Base-by-base conservation (phyloP, 345 rosid species). In the Eucalyptus rudis region DNA sequence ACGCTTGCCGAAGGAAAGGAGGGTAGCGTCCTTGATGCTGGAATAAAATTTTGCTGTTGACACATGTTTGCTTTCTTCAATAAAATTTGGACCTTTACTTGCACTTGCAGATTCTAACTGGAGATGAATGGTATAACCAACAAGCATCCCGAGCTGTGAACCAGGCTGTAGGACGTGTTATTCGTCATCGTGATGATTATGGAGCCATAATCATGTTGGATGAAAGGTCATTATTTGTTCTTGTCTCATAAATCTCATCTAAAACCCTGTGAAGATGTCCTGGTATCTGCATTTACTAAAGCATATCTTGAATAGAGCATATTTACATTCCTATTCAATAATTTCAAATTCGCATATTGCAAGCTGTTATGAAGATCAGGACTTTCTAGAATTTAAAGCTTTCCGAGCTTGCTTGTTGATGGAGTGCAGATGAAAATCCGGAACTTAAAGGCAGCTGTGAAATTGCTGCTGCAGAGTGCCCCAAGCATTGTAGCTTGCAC, bases 151-250 rank as follows among this genome's bases (percentile, higher is more conserved):
- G 99, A 87, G 99, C 99, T 90, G 99, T 97, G 87, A 98, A 98
- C 93, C 99, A 98, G 92, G 98, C 99, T 87, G 95, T 97, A 88
- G 99, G 99, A 87, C 98, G 99, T 89, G 99, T 98, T 85, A 98
- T 98, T 90, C 98, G 99, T 89, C 99, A 98, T 90, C 94, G 96
- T 59, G 93, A 96, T 92, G 99, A 98, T 92, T 97, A 95, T 92
- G 99, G 99, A 87, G 98, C 96, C 52, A 96, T 97, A 88, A 95
- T 97, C 88, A 95, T 98, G 87, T 95, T 98, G 91, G 99, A 97
- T 94, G 98, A 96, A 90, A 97, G 99, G 99, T 97, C 47, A 49
- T 76, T 13, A 59, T 90, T 45, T 14, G 62, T 89, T 33, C 44
- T 45, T 19, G 25, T 13, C 44, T 47, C 79, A 49, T 10, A 40